Evolutionary conservation across 306 rosid genomes (phyloP).

Genomic region (Vicia faba): DNA sequence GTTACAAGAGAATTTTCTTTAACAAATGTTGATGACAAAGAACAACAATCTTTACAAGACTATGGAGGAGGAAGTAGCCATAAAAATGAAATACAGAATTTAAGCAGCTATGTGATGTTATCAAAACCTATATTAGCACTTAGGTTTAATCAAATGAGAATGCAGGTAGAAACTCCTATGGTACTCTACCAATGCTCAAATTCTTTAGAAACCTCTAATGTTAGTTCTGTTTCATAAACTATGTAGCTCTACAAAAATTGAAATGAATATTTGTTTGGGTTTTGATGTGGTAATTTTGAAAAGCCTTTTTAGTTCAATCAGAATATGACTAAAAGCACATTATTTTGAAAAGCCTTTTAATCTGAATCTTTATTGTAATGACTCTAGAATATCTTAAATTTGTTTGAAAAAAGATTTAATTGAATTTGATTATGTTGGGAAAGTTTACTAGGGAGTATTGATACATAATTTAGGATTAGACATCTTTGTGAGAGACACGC

Average conservation of each 20-base stretch:
- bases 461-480: too few relatives aligned
- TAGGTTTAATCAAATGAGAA: conserved; percentile 74
- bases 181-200: conserved; percentile 50
- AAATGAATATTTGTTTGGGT: conserved; percentile 3
- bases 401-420: too few relatives aligned
- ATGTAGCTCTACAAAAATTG: not conserved
- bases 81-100: conserved; percentile 39
- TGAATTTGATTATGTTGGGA: too few relatives aligned
- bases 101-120: conserved; percentile 57
- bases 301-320: too few relatives aligned
- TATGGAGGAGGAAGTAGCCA: conserved; percentile 11
- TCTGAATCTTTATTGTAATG: too few relatives aligned
- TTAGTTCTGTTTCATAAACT: conserved; percentile 30
- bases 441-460: too few relatives aligned
- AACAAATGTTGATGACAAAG: conserved; percentile 37
- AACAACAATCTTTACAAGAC: conserved; percentile 29
- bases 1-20: conserved; percentile 45
- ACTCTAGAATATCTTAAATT: too few relatives aligned
- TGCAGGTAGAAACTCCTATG: conserved; percentile 85
- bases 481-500: too few relatives aligned
- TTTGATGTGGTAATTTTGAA: not conserved
- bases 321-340: too few relatives aligned
- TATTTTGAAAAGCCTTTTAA: too few relatives aligned
- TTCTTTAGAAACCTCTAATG: conserved; percentile 29
- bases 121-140: conserved; percentile 84